Percentiles rank a stretch among this genome's conserved stretches.
These are phyloP conservation scores for Meripilus lineatus DNA, from an alignment of 1,284 basidiomycete genomes.

Conservation along the genomic window DNA sequence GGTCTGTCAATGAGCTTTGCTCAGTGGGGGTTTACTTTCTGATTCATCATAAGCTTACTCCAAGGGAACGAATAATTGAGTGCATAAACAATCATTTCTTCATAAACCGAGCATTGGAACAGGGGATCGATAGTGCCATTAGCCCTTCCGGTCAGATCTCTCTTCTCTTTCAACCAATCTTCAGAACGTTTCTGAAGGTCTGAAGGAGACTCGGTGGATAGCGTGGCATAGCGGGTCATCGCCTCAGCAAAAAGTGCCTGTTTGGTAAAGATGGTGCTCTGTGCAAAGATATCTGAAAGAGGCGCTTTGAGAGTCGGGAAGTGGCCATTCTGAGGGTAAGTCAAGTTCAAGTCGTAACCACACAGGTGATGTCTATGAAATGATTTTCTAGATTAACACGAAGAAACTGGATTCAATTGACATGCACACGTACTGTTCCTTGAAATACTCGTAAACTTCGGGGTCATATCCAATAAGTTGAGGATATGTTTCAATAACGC, in stretches of 20 bases:
- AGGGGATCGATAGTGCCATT: slow-evolving; percentile 30
- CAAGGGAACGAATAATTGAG: slow-evolving; percentile 31
- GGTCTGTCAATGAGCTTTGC: too few relatives aligned
- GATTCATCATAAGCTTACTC: too few relatives aligned
- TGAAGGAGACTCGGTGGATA: not conserved
- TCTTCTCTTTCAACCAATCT: slow-evolving; percentile 13
- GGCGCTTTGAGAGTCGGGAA: slow-evolving; percentile 38
- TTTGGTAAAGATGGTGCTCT: not conserved
- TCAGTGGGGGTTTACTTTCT: too few relatives aligned
- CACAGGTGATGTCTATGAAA: slow-evolving; percentile 52
- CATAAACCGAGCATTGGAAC: slow-evolving; percentile 31
- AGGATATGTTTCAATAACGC: slow-evolving; percentile 14
- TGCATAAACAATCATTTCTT: slow-evolving; percentile 33
- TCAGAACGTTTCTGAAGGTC: slow-evolving; percentile 6
- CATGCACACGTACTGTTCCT: slow-evolving; percentile 14
- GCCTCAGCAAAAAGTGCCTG: not conserved
- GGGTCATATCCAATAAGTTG: slow-evolving; percentile 17
- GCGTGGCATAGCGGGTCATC: not conserved
- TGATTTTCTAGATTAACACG: not conserved
- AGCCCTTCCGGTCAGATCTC: slow-evolving; percentile 22
- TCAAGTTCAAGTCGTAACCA: slow-evolving; percentile 61
- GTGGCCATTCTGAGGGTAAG: slow-evolving; percentile 58
- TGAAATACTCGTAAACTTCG: slow-evolving; percentile 17
- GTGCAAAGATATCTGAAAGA: not conserved
- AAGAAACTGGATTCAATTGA: not conserved